Percentiles rank a stretch among this genome's conserved stretches.
These are phyloP conservation scores for Fusarium pseudograminearum DNA, from an alignment of 2,329 filamentous ascomycete genomes.

Conservation along the genomic window DNA sequence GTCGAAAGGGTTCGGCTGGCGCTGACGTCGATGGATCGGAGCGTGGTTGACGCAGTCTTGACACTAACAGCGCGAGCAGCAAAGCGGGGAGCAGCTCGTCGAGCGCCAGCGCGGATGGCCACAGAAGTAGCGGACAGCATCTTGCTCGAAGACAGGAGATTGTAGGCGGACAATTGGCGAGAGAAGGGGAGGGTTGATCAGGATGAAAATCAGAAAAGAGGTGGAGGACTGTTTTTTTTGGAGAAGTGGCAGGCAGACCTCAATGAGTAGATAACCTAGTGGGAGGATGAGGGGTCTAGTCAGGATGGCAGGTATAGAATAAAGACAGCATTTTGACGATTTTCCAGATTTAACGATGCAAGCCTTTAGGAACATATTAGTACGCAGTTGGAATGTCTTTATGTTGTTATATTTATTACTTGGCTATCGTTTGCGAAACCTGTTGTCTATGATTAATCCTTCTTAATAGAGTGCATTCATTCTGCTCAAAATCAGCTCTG, in stretches of 20 bases:
- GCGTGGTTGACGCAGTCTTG: slow-evolving; percentile 39
- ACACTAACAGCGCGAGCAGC: slow-evolving; percentile 34
- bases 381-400: no score
- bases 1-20: slow-evolving; percentile 46
- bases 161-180: slow-evolving; percentile 16
- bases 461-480: no score
- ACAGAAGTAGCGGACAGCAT: slow-evolving; percentile 60
- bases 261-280: slow-evolving; percentile 1
- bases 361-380: no score
- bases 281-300: no score
- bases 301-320: no score
- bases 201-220: slow-evolving; percentile 4
- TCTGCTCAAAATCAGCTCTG: no score
- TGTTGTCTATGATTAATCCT: no score
- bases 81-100: slow-evolving; percentile 54
- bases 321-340: no score
- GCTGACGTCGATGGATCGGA: slow-evolving; percentile 44
- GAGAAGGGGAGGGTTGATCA: slow-evolving; percentile 17
- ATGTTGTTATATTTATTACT: no score
- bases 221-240: slow-evolving; percentile 16
- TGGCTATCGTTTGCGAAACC: no score
- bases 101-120: slow-evolving; percentile 59
- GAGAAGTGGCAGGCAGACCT: slow-evolving; percentile 9
- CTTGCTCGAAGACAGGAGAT: slow-evolving; percentile 31
- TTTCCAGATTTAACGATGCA: no score